A percentile compares a stretch with the other conserved stretches of the same genome.
These are phyloP conservation scores for Berberis thunbergii DNA, from an alignment of 164 flowering plant species.

Conservation along the genomic window DNA sequence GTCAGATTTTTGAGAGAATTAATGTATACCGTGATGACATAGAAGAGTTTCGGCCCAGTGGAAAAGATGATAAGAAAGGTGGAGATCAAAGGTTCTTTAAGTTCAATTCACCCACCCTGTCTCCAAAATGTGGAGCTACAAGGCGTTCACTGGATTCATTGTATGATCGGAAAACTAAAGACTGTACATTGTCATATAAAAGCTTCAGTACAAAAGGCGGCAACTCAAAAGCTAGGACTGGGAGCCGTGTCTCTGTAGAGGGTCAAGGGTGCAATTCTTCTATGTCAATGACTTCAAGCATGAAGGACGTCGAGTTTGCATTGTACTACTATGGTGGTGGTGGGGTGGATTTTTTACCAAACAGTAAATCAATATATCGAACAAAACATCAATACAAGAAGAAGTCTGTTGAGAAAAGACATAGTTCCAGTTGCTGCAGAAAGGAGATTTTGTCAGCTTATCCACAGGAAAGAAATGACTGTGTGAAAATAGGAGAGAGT, in stretches of 20 bases:
- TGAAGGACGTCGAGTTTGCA: slow-evolving; percentile 18
- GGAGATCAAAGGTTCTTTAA: slow-evolving; percentile 56
- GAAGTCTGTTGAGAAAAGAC: slow-evolving; percentile 2
- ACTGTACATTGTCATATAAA: slow-evolving; percentile 1
- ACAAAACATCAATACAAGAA: slow-evolving; percentile 1
- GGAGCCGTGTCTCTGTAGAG: slow-evolving; percentile 22
- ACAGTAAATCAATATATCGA: neutral
- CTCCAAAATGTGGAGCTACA: neutral
- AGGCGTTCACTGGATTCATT: slow-evolving; percentile 4
- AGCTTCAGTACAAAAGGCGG: slow-evolving; percentile 1
- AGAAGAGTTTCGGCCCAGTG: slow-evolving; percentile 38
- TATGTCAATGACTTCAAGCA: neutral
- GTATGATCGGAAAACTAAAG: neutral
- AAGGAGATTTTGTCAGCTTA: no score
- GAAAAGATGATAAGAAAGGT: slow-evolving; percentile 13
- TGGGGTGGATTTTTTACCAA: slow-evolving; percentile 1
- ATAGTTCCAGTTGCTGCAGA: no score
- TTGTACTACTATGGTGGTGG: slow-evolving; percentile 14
- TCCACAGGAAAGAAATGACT: no score
- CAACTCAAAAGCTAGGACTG: slow-evolving; percentile 14
- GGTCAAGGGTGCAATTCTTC: slow-evolving; percentile 1
- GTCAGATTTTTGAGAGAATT: slow-evolving; percentile 28
- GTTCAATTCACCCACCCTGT: slow-evolving; percentile 24
- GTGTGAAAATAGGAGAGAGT: no score
- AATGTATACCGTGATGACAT: slow-evolving; percentile 46